Base-by-base conservation (phyloP, 768 basidiomycete genomes). In the Boletus pseudo-olivaceus region DNA sequence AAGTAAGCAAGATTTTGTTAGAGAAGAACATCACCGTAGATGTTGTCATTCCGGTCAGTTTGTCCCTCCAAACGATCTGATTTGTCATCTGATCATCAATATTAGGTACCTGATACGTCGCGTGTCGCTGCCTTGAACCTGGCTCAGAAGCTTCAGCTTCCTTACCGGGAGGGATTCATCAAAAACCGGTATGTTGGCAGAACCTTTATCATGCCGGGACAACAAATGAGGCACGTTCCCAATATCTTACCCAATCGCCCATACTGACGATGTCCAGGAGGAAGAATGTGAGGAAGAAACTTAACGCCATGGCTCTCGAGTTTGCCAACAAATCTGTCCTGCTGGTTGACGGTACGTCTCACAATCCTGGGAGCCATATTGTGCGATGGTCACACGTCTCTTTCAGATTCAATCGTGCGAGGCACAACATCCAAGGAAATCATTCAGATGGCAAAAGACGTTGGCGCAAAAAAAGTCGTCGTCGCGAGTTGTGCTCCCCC, bases 181-280 rank as follows among this genome's bases (percentile, higher is more conserved):
- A 99, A 99, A 78, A 99, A 99, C 71, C 85, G 97, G 33, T 99
- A 99, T 73, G 93, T 98, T 32, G 97, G 95, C 4, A 78, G 97
- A 60, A 99, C 97, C 0, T 99, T 99, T 70, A 98, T 99, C 73
- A 99, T 99, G 97, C 96, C 97, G 8, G 97, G 96, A 23, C 97
- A 99, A 68, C 88, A 92, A 70, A 89, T 93, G 85, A 83, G 94
- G 91, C 84, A 64, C 38, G 58, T 53, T 42, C 11, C 4, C 4
- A 14, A n/a, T 38, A 26, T 27, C 23, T 54, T 26, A n/a, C 38
- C n/a, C 17, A 11, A 11, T 49, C 39, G 2, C 27, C 23, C 33
- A 14, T 51, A 41, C 47, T 59, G 43, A 62, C 30, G 23, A 49
- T 48, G 19, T 32, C 2, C 62, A 93, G 93, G 72, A 84, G 80